A percentile compares a stretch with the other conserved stretches of the same genome.
phyloP scores from a whole-genome alignment of 192 early-diverging fungal species.

The Gryganskiella cystojenkinii region DNA sequence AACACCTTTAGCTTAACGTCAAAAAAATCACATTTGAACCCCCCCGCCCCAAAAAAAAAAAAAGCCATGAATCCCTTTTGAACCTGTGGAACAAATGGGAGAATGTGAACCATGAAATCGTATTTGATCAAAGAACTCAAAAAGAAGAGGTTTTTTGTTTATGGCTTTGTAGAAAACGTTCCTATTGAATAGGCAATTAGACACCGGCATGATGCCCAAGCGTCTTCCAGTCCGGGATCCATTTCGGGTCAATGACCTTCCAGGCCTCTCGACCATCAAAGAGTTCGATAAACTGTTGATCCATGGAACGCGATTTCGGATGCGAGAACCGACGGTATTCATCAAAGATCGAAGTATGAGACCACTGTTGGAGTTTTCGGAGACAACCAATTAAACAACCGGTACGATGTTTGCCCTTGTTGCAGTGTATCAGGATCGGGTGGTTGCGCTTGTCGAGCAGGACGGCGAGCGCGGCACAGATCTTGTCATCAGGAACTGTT shows the following conservation, averaged over 20 bases:
- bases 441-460: slow-evolving; percentile 78
- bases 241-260: slow-evolving; percentile 64
- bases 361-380: slow-evolving; percentile 95
- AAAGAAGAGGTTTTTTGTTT: too few relatives aligned
- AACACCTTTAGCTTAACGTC: too few relatives aligned
- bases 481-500: slow-evolving; percentile 70
- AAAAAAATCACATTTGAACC: too few relatives aligned
- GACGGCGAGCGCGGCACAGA: slow-evolving; percentile 64
- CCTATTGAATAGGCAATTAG: too few relatives aligned
- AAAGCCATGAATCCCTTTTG: too few relatives aligned
- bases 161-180: too few relatives aligned
- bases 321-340: slow-evolving; percentile 95
- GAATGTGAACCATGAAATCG: too few relatives aligned
- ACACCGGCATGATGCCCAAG: slow-evolving; percentile 46
- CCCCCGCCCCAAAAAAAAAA: too few relatives aligned
- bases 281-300: slow-evolving; percentile 88
- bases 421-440: slow-evolving; percentile 94
- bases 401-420: slow-evolving; percentile 98
- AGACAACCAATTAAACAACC: slow-evolving; percentile 96
- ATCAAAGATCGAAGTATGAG: slow-evolving; percentile 96
- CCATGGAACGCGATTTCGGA: slow-evolving; percentile 86
- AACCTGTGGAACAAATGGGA: too few relatives aligned
- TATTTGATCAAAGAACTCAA: too few relatives aligned
- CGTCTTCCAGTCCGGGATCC: slow-evolving; percentile 78
- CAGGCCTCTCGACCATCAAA: slow-evolving; percentile 78